Conservation (phyloP, 2,329 filamentous ascomycete genomes). For the Fusarium sororula region DNA sequence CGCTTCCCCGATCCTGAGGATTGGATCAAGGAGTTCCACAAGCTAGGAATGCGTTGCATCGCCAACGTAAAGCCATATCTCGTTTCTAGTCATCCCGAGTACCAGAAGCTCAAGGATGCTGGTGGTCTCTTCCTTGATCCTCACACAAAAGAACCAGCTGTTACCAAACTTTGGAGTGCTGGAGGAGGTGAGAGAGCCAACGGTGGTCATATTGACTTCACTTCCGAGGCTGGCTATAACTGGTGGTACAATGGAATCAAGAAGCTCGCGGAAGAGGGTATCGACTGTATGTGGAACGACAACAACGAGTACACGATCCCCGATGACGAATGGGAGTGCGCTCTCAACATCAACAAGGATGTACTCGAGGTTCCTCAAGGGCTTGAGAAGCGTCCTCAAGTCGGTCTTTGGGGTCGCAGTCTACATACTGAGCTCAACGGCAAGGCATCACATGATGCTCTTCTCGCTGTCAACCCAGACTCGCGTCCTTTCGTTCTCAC, state of each 20-base stretch:
- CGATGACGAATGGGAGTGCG: conserved; percentile 71
- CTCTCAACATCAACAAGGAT: conserved; percentile 55
- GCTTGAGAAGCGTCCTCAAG: conserved; percentile 53
- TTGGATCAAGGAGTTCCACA: conserved; percentile 70
- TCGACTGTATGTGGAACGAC: conserved; percentile 82
- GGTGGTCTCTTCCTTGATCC: conserved; percentile 73
- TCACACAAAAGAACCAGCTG: conserved; percentile 59
- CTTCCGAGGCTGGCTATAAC: conserved; percentile 70
- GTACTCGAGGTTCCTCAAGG: conserved; percentile 48
- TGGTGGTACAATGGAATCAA: conserved; percentile 78
- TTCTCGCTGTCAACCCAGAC: conserved; percentile 65
- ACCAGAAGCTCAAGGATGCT: conserved; percentile 65
- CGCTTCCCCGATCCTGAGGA: conserved; percentile 74
- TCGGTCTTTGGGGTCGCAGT: conserved; percentile 75
- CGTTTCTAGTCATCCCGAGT: conserved; percentile 72
- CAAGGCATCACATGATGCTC: conserved; percentile 74
- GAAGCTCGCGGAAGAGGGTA: conserved; percentile 68
- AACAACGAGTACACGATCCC: conserved; percentile 79
- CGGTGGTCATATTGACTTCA: conserved; percentile 79
- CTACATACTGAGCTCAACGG: conserved; percentile 77
- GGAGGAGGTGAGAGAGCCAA: conserved; percentile 75
- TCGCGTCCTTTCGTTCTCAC: conserved; percentile 74
- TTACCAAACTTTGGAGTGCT: conserved; percentile 75
- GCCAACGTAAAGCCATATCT: conserved; percentile 81
- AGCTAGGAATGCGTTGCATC: conserved; percentile 71